A percentile compares a stretch with the other conserved stretches of the same genome.
Evolutionary conservation across 345 rosid species (phyloP).

Genomic region (Eucalyptus cladocalyx): DNA sequence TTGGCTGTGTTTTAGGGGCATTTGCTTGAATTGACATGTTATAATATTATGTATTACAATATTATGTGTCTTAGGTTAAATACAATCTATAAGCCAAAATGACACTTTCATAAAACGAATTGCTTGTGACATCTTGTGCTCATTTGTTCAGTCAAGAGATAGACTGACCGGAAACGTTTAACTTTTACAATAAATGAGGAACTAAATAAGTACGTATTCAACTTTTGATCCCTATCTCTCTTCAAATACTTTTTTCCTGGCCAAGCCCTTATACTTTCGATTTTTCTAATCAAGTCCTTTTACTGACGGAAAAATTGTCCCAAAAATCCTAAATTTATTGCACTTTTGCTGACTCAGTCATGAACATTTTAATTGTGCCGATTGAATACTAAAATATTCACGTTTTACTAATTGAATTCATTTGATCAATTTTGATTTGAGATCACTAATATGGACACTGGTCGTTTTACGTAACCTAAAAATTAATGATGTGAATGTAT

Average conservation of each 20-base stretch:
- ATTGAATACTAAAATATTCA: too few species aligned
- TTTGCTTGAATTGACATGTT: neutral
- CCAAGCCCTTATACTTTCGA: neutral
- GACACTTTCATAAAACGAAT: neutral
- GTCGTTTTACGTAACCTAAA: too few species aligned
- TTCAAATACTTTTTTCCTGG: neutral
- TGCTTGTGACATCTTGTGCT: neutral
- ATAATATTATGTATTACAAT: neutral
- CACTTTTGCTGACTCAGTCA: rapidly evolving
- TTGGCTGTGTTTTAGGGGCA: neutral
- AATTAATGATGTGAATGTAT: too few species aligned
- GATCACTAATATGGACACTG: rapidly evolving
- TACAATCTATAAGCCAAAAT: neutral
- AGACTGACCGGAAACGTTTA: neutral
- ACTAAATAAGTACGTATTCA: neutral
- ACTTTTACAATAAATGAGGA: neutral
- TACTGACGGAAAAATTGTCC: rapidly evolving
- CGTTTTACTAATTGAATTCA: too few species aligned
- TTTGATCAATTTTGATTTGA: too few species aligned
- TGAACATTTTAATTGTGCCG: neutral
- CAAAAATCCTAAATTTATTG: too few species aligned
- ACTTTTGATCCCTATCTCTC: neutral
- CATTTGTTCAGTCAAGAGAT: neutral
- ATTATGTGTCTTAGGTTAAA: neutral
- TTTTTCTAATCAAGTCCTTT: neutral